Evolutionary conservation across 257 asterid genomes (phyloP).

Genomic region (Agastache rugosa): DNA sequence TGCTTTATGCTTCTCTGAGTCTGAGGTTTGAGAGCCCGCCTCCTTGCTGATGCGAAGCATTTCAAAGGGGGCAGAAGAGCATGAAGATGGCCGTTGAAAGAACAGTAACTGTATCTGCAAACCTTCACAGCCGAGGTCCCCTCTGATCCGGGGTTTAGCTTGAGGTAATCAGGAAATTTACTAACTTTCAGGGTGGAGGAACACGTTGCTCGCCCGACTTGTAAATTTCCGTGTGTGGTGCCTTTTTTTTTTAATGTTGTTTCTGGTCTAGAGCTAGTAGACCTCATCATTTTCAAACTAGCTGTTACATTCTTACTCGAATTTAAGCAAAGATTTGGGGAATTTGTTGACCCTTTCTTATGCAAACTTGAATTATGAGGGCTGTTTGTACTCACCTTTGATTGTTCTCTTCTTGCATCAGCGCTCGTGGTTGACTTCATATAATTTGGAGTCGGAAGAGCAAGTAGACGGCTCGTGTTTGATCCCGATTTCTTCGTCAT

Average conservation of each 20-base stretch:
- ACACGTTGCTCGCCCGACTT: constrained; percentile 50
- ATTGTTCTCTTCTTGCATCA: constrained; percentile 46
- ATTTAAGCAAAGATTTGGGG: constrained; percentile 25
- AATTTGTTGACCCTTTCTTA: background rate
- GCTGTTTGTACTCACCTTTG: background rate
- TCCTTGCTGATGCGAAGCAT: constrained; percentile 57
- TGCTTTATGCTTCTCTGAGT: constrained; percentile 50
- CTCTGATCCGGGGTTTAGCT: constrained; percentile 37
- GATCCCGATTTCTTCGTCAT: constrained; percentile 1
- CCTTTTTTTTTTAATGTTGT: background rate
- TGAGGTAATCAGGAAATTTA: constrained; percentile 47
- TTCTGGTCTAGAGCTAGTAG: constrained; percentile 44
- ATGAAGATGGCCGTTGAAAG: constrained; percentile 65
- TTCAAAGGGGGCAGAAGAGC: constrained; percentile 58
- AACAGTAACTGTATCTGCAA: constrained; percentile 61
- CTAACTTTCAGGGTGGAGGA: constrained; percentile 61
- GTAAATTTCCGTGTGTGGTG: constrained; percentile 8
- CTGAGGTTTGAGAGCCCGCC: constrained; percentile 56
- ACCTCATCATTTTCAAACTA: constrained; percentile 41
- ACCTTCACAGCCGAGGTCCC: constrained; percentile 60
- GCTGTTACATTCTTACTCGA: constrained; percentile 43
- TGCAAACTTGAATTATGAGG: background rate
- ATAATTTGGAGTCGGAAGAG: constrained; percentile 44
- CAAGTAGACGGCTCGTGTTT: background rate
- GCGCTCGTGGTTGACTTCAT: constrained; percentile 65